These are phyloP conservation scores for Amborella trichopoda DNA, from an alignment of 164 flowering plant species.

Conservation along the genomic window DNA sequence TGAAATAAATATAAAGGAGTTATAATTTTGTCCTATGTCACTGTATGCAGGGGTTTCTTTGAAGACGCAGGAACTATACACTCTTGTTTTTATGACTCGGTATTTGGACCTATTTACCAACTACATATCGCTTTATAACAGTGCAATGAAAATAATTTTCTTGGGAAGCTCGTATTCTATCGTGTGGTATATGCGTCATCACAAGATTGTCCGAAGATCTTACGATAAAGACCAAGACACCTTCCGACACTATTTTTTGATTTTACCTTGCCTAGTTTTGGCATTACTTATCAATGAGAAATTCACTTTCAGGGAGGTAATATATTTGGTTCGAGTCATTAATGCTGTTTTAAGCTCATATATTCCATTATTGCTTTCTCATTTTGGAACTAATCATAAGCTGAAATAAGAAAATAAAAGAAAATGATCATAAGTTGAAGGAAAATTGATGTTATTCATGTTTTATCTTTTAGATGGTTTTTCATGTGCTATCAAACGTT, in stretches of 20 bases:
- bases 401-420: too few relatives aligned
- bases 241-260: slow-evolving; percentile 64
- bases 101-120: slow-evolving; percentile 82
- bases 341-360: too few relatives aligned
- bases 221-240: slow-evolving; percentile 93
- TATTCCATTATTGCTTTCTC: too few relatives aligned
- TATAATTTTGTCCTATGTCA: too few relatives aligned
- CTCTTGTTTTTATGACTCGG: slow-evolving; percentile 73
- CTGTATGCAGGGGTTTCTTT: slow-evolving; percentile 68
- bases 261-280: slow-evolving; percentile 69
- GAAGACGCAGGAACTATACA: slow-evolving; percentile 93
- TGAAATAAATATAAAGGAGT: too few relatives aligned
- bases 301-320: slow-evolving; percentile 81
- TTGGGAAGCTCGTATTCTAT: slow-evolving; percentile 88
- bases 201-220: slow-evolving; percentile 79
- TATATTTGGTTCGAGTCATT: too few relatives aligned
- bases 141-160: slow-evolving; percentile 79
- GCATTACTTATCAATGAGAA: slow-evolving; percentile 69
- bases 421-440: too few relatives aligned
- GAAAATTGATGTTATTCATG: background rate
- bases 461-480: too few relatives aligned
- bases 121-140: slow-evolving; percentile 67
- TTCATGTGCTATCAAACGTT: too few relatives aligned
- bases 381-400: too few relatives aligned
- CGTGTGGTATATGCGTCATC: slow-evolving; percentile 87